These are phyloP conservation scores for Colletotrichum liriopes DNA, from an alignment of 2,329 filamentous ascomycete genomes.

Conservation along the genomic window DNA sequence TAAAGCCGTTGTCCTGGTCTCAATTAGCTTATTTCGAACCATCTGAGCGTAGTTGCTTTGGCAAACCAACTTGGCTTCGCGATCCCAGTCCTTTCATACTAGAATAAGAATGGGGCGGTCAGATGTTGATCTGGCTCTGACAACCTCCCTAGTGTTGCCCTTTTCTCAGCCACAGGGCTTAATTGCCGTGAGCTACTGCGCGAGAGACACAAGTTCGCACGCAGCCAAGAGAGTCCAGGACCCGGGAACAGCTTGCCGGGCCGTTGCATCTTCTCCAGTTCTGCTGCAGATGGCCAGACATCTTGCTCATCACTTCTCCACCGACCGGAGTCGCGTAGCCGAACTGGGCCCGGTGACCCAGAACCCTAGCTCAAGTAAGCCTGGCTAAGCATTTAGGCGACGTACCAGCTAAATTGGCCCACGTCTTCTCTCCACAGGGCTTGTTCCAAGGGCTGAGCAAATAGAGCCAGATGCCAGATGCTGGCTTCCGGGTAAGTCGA, in stretches of 20 bases:
- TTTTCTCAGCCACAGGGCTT: neutral
- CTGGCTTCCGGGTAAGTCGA: constrained; percentile 11
- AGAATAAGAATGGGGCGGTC: neutral
- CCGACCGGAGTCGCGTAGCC: constrained; percentile 26
- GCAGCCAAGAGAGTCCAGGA: constrained; percentile 27
- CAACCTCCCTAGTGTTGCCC: constrained; percentile 18
- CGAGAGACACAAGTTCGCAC: constrained; percentile 5
- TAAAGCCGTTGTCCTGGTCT: constrained; percentile 19
- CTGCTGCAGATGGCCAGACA: constrained; percentile 31
- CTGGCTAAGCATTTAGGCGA: constrained; percentile 42
- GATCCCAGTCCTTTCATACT: constrained; percentile 16
- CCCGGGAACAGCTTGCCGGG: constrained; percentile 35
- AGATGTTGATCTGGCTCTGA: constrained; percentile 18
- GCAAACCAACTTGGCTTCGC: constrained; percentile 2
- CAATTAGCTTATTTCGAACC: constrained; percentile 18
- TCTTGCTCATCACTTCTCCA: constrained; percentile 25
- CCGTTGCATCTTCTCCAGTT: constrained; percentile 27
- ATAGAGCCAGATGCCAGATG: constrained; percentile 18
- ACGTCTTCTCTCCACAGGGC: constrained; percentile 14
- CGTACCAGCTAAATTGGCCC: constrained; percentile 29
- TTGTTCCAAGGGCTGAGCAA: constrained; percentile 9
- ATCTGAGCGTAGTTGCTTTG: constrained; percentile 16
- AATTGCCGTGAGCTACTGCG: constrained; percentile 15
- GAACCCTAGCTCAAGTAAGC: constrained; percentile 23
- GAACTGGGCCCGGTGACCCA: constrained; percentile 18